These are phyloP conservation scores for Aspergillus haitiensis DNA, from an alignment of 495 filamentous ascomycete genomes.

Conservation along the genomic window DNA sequence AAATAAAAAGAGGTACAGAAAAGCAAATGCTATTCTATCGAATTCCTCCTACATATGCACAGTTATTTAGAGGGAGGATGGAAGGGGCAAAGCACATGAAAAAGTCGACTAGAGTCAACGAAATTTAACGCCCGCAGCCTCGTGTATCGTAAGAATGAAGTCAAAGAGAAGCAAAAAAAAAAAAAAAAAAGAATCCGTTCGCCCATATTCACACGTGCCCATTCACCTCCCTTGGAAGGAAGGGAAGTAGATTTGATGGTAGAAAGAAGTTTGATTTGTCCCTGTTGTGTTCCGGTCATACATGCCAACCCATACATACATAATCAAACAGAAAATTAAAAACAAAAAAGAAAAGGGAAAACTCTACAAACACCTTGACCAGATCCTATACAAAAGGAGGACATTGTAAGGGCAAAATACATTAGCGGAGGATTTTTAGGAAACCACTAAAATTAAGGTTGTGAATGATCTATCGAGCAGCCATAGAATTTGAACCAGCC, in stretches of 20 bases:
- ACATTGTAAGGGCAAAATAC: slow-evolving; percentile 4
- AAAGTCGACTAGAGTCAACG: neutral
- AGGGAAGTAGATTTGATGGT: slow-evolving; percentile 11
- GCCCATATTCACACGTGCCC: slow-evolving; percentile 21
- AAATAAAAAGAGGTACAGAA: neutral
- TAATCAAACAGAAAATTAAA: neutral
- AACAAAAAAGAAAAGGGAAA: slow-evolving; percentile 6
- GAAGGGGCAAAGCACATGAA: slow-evolving; percentile 3
- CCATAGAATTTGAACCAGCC: slow-evolving; percentile 39
- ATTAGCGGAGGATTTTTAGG: slow-evolving; percentile 5
- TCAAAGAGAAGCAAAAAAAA: slow-evolving; percentile 1
- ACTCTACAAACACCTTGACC: slow-evolving; percentile 23
- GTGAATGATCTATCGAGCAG: slow-evolving; percentile 30
- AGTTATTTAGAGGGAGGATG: neutral
- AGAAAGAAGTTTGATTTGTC: slow-evolving; percentile 19
- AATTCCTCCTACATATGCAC: neutral
- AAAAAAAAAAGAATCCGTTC: slow-evolving; percentile 15
- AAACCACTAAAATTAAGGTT: neutral
- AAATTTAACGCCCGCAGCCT: slow-evolving; percentile 11
- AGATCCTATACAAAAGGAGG: slow-evolving; percentile 21
- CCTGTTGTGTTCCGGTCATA: slow-evolving; percentile 26
- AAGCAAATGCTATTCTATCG: no score
- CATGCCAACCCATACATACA: slow-evolving; percentile 31
- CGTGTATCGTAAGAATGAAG: slow-evolving; percentile 9
- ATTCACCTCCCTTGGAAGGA: slow-evolving; percentile 2